Evolutionary conservation across 2,329 filamentous ascomycete genomes (phyloP).

Genomic region (Penicillium oxalicum): DNA sequence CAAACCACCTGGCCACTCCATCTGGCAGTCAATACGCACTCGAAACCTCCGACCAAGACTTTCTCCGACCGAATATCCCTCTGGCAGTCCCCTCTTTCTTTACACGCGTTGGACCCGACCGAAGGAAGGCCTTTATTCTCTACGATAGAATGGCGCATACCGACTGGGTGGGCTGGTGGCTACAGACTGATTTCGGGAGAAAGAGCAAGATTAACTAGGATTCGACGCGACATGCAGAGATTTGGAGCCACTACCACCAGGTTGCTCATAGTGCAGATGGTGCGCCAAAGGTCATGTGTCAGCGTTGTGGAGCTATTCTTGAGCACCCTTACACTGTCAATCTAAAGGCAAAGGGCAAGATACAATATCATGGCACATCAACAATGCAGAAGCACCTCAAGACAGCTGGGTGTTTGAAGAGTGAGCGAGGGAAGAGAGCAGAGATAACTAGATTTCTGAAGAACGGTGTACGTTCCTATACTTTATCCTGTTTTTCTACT

Average conservation of each 20-base stretch:
- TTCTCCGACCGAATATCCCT: background rate
- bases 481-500: background rate
- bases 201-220: conserved; percentile 7
- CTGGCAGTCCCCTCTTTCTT: background rate
- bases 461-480: background rate
- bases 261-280: background rate
- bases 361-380: background rate
- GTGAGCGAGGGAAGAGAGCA: background rate
- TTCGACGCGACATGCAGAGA: background rate
- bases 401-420: background rate
- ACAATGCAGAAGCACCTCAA: background rate
- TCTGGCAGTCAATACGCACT: too few species aligned
- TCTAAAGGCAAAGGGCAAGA: background rate
- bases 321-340: conserved; percentile 1
- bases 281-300: conserved; percentile 2
- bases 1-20: background rate
- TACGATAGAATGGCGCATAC: background rate
- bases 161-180: background rate
- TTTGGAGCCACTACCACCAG: background rate
- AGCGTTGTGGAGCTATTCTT: background rate
- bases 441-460: background rate
- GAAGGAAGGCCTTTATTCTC: background rate
- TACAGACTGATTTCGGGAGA: background rate
- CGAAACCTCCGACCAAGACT: background rate
- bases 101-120: background rate